Base-by-base conservation (phyloP, 1,284 basidiomycete genomes). In the Moesziomyces sp. region DNA sequence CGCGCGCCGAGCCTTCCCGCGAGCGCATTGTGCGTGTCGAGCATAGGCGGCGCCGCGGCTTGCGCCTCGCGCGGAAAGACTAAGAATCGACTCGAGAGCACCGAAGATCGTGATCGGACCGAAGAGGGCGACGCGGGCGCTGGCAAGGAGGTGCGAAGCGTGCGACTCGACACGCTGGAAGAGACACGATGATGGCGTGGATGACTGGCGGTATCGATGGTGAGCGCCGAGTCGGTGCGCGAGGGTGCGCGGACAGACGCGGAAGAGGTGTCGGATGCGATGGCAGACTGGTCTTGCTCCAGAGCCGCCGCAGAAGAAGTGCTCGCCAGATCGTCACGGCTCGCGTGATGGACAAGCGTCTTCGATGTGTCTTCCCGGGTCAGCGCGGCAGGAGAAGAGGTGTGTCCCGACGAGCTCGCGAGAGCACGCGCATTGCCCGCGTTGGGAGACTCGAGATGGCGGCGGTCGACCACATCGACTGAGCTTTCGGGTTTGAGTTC, bases 11-110 rank as follows among this genome's bases (percentile, higher is more conserved):
- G 68, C 10, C 62, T 50, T 11, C 78, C 78, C 2, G 77, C 73
- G 13, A 80, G 64, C 2, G 76, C 78, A 28, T 78, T 78, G 66
- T 80, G 76, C 13, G 76, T 78, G 54, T 77, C 74, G 28, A 80
- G 67, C 61, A 62, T 78, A 45, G 78, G 78, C n/a, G 76, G 69
- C 23, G 64, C 70, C n/a, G 67, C 67, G 10, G 58, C 60, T 34
- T 76, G 70, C 8, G 58, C 47, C 24, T 74, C 65, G 43, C 74
- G 55, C 1, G 74, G 65, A 28, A 64, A 66, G 21, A 75, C 65
- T 0, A 62, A 46, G 46, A 65, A 63, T 44, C 66, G 62, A 44
- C 61, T 74, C 26, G 73, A 73, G 5, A 75, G 38, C 1, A 60
- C 55, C 5, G 76, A 78, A 1, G 74, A 68, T 24, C 58, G 62